Conservation (phyloP, 495 filamentous ascomycete genomes). For the Talaromyces wortmannii region DNA sequence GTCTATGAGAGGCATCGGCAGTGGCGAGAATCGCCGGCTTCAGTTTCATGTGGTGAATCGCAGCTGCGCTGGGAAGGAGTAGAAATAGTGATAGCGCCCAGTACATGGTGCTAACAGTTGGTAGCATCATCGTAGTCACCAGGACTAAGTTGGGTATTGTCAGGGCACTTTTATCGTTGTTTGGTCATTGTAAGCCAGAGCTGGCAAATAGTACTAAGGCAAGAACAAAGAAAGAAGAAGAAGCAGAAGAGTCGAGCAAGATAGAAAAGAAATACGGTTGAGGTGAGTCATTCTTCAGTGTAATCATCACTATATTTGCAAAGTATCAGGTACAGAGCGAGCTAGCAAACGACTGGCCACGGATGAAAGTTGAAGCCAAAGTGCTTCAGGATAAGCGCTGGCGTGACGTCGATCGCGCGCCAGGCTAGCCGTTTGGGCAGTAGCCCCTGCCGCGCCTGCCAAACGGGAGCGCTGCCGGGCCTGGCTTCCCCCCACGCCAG, state of each 20-base stretch:
- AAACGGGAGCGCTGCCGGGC: not conserved
- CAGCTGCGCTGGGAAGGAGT: not conserved
- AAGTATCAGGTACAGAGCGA: not conserved
- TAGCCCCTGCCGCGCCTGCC: slow-evolving; percentile 2
- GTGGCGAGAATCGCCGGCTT: slow-evolving; percentile 11
- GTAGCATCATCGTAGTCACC: too few relatives aligned
- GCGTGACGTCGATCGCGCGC: slow-evolving; percentile 6
- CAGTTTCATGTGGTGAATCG: slow-evolving; percentile 21
- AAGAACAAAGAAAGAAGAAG: too few relatives aligned
- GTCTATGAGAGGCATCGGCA: slow-evolving; percentile 13
- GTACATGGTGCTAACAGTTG: not conserved
- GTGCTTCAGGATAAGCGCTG: not conserved
- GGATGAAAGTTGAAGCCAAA: not conserved
- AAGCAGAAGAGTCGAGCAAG: too few relatives aligned
- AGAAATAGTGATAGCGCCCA: not conserved
- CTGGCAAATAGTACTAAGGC: too few relatives aligned
- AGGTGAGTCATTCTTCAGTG: too few relatives aligned
- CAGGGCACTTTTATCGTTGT: too few relatives aligned
- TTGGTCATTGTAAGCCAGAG: too few relatives aligned
- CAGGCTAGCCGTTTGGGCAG: slow-evolving; percentile 22
- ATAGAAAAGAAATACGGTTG: too few relatives aligned
- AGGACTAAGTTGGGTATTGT: too few relatives aligned
- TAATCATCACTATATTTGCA: too few relatives aligned
- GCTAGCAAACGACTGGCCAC: not conserved
- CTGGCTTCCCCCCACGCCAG: not conserved